Evolutionary conservation across 352 stramenopile species (phyloP).

Genomic region (Phytopythium mirpurense): DNA sequence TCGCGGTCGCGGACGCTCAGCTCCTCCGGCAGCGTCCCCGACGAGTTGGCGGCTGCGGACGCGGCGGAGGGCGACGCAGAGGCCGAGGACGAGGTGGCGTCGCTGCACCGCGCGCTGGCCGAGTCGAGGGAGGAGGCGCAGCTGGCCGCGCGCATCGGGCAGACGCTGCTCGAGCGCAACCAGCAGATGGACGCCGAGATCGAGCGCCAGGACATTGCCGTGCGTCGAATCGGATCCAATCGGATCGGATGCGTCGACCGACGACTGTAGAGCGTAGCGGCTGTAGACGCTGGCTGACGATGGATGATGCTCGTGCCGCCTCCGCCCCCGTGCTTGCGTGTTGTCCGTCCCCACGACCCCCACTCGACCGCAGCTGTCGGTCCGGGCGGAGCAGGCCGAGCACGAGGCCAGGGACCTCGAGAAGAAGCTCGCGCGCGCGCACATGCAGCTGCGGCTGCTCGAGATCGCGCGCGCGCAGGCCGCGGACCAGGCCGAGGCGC

Average conservation of each 20-base stretch:
- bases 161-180: constrained; percentile 20
- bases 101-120: constrained; percentile 11
- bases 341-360: no score
- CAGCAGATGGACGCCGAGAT: constrained; percentile 19
- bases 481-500: constrained; percentile 22
- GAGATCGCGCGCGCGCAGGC: constrained; percentile 29
- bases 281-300: neutral
- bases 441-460: constrained; percentile 30
- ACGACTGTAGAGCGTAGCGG: no score
- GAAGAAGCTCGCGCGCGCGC: constrained; percentile 22
- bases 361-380: constrained; percentile 27
- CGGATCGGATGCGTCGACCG: no score
- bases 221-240: neutral
- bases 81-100: constrained; percentile 1
- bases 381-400: constrained; percentile 37
- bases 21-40: no score
- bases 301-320: no score
- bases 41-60: no score
- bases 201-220: constrained; percentile 8
- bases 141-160: constrained; percentile 18
- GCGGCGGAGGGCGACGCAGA: no score
- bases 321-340: no score
- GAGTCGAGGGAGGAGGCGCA: constrained; percentile 19
- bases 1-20: constrained; percentile 2
- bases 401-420: constrained; percentile 34